phyloP scores from a whole-genome alignment of 768 basidiomycete species.

The Naematelia aurantialba region DNA sequence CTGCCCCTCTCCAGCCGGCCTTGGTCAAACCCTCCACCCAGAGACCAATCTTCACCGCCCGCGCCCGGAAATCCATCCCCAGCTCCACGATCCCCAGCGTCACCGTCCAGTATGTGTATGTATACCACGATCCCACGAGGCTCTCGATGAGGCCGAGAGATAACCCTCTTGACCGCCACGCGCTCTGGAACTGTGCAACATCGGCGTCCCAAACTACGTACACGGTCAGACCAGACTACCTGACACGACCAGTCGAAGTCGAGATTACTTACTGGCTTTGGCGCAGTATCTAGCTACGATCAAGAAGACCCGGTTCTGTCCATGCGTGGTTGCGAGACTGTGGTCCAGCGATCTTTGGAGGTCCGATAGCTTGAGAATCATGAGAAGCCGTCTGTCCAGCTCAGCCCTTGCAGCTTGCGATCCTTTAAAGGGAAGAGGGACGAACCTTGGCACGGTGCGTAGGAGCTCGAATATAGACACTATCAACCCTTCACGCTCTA shows the following conservation, averaged over 20 bases:
- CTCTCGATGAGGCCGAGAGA: conserved; percentile 17
- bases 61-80: conserved; percentile 42
- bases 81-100: conserved; percentile 41
- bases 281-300: conserved; percentile 87
- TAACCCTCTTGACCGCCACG: conserved; percentile 18
- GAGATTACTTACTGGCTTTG: conserved; percentile 17
- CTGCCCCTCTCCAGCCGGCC: conserved; percentile 38
- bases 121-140: conserved; percentile 17
- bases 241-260: too few relatives aligned
- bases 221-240: not conserved
- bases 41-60: conserved; percentile 36
- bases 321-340: conserved; percentile 75
- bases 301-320: conserved; percentile 76
- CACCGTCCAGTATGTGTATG: conserved; percentile 35
- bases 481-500: conserved; percentile 75
- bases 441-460: conserved; percentile 74
- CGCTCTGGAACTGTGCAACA: conserved; percentile 11
- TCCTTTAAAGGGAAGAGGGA: conserved; percentile 49
- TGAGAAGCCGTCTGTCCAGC: conserved; percentile 53
- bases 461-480: conserved; percentile 82
- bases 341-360: conserved; percentile 77
- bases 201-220: conserved; percentile 40
- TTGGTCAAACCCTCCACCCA: conserved; percentile 42
- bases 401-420: too few relatives aligned
- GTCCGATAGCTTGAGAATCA: conserved; percentile 64